These are phyloP conservation scores for Rehmannia glutinosa DNA, from an alignment of 257 asterid genomes.

Conservation along the genomic window DNA sequence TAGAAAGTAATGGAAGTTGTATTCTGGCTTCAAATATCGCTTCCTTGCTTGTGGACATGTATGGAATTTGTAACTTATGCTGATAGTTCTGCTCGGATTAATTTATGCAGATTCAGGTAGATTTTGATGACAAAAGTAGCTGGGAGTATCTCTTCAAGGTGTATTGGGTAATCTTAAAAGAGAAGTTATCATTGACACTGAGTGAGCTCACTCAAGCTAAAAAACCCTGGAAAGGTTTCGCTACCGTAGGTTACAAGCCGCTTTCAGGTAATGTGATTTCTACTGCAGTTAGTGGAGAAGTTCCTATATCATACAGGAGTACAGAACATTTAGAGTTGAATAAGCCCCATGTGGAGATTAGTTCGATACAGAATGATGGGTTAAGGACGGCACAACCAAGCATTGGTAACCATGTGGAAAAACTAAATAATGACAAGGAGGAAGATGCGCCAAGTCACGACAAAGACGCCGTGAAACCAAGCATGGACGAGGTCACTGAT, in stretches of 20 bases:
- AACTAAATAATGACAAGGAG: background rate
- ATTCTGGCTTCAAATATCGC: background rate
- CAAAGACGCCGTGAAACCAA: background rate
- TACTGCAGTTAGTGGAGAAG: constrained; percentile 25
- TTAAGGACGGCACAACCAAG: constrained; percentile 9
- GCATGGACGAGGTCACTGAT: background rate
- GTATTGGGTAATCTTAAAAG: constrained; percentile 67
- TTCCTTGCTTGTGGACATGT: background rate
- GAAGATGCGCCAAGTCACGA: background rate
- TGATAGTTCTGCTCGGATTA: background rate
- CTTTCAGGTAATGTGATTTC: constrained; percentile 21
- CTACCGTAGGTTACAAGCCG: constrained; percentile 29
- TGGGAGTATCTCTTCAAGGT: constrained; percentile 90
- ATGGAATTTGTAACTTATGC: background rate
- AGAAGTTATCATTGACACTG: constrained; percentile 49
- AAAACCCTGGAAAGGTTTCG: constrained; percentile 42
- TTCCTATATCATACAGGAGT: constrained; percentile 15
- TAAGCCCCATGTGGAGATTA: constrained; percentile 23
- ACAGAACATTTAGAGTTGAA: constrained; percentile 33
- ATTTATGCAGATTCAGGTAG: constrained; percentile 58
- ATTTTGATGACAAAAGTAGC: constrained; percentile 75
- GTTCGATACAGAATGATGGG: constrained; percentile 17
- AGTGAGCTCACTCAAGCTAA: constrained; percentile 59
- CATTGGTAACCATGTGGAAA: constrained; percentile 6
- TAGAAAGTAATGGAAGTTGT: background rate